Conservation (phyloP, 495 filamentous ascomycete genomes). For the Penicillium goetzii region DNA sequence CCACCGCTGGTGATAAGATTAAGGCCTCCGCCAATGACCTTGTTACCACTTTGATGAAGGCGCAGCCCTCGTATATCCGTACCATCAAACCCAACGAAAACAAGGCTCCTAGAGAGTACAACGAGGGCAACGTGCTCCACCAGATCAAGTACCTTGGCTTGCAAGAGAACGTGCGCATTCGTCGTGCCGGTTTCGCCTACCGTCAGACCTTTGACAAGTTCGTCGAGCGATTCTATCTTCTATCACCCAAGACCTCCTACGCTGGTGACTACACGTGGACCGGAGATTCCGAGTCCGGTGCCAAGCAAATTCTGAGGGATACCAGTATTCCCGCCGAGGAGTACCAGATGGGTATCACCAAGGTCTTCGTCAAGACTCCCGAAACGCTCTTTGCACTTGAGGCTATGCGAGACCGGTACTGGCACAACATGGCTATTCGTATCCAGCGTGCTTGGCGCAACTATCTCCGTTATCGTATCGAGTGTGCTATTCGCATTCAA, state of each 20-base stretch:
- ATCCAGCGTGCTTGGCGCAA: slow-evolving; percentile 98
- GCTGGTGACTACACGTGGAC: slow-evolving; percentile 97
- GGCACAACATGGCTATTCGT: slow-evolving; percentile 98
- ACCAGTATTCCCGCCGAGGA: slow-evolving; percentile 93
- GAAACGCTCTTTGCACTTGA: slow-evolving; percentile 97
- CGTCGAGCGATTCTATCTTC: slow-evolving; percentile 93
- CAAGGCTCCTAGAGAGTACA: slow-evolving; percentile 92
- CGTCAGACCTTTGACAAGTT: slow-evolving; percentile 99
- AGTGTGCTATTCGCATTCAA: slow-evolving; percentile 93
- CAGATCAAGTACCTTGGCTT: slow-evolving; percentile 99
- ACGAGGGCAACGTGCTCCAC: slow-evolving; percentile 87
- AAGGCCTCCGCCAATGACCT: slow-evolving; percentile 94
- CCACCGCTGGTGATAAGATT: slow-evolving; percentile 97
- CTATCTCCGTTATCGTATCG: slow-evolving; percentile 87
- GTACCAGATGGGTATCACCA: slow-evolving; percentile 95
- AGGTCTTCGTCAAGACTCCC: slow-evolving; percentile 98
- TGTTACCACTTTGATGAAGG: slow-evolving; percentile 95
- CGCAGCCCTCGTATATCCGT: slow-evolving; percentile 93
- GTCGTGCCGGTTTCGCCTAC: slow-evolving; percentile 95
- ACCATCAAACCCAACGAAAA: slow-evolving; percentile 99
- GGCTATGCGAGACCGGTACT: slow-evolving; percentile 96
- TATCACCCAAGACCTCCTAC: slow-evolving; percentile 93
- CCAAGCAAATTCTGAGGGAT: slow-evolving; percentile 94
- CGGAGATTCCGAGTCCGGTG: slow-evolving; percentile 80
- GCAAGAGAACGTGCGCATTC: slow-evolving; percentile 97